Conservation (phyloP, 148 eudicot species). For the Rhododendron henanense region DNA sequence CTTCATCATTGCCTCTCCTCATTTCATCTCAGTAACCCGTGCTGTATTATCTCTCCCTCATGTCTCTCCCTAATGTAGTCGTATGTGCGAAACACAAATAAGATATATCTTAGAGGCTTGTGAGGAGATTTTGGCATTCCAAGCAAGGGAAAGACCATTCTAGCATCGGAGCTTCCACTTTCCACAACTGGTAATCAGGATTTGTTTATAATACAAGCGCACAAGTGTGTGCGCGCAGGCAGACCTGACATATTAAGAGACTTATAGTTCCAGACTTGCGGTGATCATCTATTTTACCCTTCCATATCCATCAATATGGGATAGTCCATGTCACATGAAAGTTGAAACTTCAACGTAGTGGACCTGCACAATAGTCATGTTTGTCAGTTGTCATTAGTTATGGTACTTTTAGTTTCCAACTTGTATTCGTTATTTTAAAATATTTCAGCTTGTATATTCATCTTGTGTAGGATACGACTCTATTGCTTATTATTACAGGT, state of each 20-base stretch:
- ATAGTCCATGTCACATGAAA: too few relatives aligned
- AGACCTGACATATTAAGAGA: too few relatives aligned
- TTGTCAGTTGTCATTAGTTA: not conserved
- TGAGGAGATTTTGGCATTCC: not conserved
- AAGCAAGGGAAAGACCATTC: not conserved
- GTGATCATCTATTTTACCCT: too few relatives aligned
- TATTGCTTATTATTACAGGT: constrained; percentile 41
- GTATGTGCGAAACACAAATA: not conserved
- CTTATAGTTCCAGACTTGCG: too few relatives aligned
- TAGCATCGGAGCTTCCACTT: not conserved
- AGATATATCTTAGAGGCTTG: not conserved
- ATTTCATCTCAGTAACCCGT: not conserved
- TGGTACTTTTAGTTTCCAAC: not conserved
- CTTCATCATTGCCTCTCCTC: not conserved
- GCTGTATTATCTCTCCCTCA: not conserved
- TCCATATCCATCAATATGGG: too few relatives aligned
- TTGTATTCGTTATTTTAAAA: not conserved
- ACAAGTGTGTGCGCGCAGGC: not conserved
- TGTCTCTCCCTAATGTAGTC: not conserved
- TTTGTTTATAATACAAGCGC: not conserved
- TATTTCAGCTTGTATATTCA: not conserved
- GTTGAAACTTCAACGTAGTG: too few relatives aligned
- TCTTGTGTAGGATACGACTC: constrained; percentile 10
- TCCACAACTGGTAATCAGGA: not conserved
- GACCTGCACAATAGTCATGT: not conserved